Evolutionary conservation across 352 stramenopile species (phyloP), one percentile per base, ranked within the genome.

Genomic region (Phytophthora tentaculata): DNA sequence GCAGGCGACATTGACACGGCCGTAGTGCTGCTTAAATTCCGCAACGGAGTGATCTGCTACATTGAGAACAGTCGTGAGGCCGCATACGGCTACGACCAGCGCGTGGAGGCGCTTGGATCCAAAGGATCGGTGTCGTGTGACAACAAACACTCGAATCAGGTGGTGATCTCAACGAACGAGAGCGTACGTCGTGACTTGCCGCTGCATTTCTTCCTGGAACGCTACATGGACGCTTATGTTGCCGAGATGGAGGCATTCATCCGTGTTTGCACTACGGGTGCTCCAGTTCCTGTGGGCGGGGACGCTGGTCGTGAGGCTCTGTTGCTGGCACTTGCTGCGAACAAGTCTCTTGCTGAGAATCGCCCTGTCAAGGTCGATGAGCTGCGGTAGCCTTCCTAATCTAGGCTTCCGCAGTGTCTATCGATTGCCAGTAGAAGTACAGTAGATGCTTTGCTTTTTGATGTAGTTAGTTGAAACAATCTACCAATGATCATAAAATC

Each of bases 11-110:
- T 92, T 57, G 92, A 98, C 70, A 97, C 93, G 51, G 92, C 94
- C 9, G 90, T 86, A 45, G 86, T 94, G 61, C 88, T 98, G 68
- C 88, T 98, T 17, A 84, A 92, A 47, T 98, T 97, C 80, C 88
- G 90, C 48, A 87, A 88, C 58, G 95, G 92, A 44, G 86, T 95
- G 43, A 89, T 92, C 62, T 93, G 87, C 41, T 97, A 97, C 82
- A 97, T 98, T 63, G 95, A 98, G 84, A 96, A 98, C 55, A 98
- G 92, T 65, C 89, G 94, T 64, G 90, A 97, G 63, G 94, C 90
- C 5, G 94, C 89, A 17, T 98, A 98, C 65, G 95, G 95, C 58
- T 98, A 98, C 77, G 95, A 98, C 80, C 95, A 98, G 71, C 92
- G 94, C 71, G 94, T 94, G 12, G 93, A 98, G 73, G 89, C 96